These are phyloP conservation scores for Botryobasidium botryosum DNA, from an alignment of 768 basidiomycete species.

Conservation along the genomic window DNA sequence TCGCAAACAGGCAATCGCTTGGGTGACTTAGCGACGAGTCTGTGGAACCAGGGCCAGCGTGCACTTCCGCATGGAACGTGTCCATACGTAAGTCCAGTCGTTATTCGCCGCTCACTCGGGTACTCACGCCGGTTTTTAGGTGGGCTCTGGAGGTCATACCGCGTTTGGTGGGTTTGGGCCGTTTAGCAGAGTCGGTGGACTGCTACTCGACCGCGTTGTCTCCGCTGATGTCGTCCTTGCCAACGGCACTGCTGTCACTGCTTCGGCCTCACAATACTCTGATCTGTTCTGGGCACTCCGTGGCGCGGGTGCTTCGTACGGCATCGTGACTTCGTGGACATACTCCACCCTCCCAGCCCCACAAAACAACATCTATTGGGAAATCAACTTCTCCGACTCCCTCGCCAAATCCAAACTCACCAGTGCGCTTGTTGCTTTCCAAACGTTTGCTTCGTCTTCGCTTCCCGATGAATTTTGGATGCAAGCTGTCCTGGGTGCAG, in stretches of 20 bases:
- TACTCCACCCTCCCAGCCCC: slow-evolving; percentile 16
- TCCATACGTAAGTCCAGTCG: slow-evolving; percentile 5
- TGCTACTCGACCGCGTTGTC: slow-evolving; percentile 31
- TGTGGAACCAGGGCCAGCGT: slow-evolving; percentile 26
- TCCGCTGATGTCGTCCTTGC: slow-evolving; percentile 16
- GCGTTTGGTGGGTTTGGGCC: slow-evolving; percentile 13
- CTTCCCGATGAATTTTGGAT: background rate
- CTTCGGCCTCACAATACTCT: slow-evolving; percentile 22
- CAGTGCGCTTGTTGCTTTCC: slow-evolving; percentile 10
- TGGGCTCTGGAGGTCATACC: slow-evolving; percentile 16
- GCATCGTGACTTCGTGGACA: slow-evolving; percentile 17
- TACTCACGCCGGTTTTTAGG: slow-evolving; percentile 7
- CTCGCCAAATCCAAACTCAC: slow-evolving; percentile 18
- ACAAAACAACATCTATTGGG: slow-evolving; percentile 12
- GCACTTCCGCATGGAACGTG: too few relatives aligned
- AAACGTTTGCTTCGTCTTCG: background rate
- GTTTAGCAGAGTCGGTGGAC: slow-evolving; percentile 25
- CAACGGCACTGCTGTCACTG: slow-evolving; percentile 15
- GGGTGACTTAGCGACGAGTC: slow-evolving; percentile 28
- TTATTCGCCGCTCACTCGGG: slow-evolving; percentile 7
- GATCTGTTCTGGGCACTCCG: slow-evolving; percentile 33
- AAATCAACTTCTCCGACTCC: slow-evolving; percentile 5
- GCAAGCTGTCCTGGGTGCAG: background rate
- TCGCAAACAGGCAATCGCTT: slow-evolving; percentile 19
- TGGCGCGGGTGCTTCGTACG: background rate